A percentile compares a stretch with the other conserved stretches of the same genome.
Conservation (phyloP, 805 yeast genomes). For the Metschnikowia proteae region DNA sequence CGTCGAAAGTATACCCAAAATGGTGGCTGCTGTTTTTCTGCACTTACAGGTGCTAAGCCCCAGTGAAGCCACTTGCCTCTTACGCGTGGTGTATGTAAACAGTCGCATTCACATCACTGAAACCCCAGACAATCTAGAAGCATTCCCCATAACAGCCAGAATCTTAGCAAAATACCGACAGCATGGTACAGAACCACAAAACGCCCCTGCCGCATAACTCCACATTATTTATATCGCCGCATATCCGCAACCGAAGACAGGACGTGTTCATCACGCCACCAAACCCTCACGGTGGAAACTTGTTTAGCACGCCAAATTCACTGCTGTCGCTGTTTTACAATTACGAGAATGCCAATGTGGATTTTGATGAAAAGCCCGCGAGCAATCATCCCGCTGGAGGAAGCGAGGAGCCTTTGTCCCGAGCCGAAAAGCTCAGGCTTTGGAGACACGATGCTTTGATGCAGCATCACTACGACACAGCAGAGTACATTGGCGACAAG, state of each 20-base stretch:
- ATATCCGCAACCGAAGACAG: constrained; percentile 39
- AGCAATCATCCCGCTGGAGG: background rate
- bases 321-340: constrained; percentile 39
- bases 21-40: too few relatives aligned
- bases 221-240: constrained; percentile 69
- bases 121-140: constrained; percentile 1
- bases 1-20: too few relatives aligned
- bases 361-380: constrained; percentile 8
- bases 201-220: constrained; percentile 62
- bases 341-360: constrained; percentile 19
- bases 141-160: background rate
- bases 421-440: constrained; percentile 77
- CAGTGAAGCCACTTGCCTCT: background rate
- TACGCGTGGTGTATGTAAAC: constrained; percentile 5
- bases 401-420: constrained; percentile 51
- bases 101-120: constrained; percentile 1
- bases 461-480: constrained; percentile 89
- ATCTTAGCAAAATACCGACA: background rate
- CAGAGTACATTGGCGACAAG: constrained; percentile 89
- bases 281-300: constrained; percentile 38
- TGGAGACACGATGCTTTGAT: constrained; percentile 93
- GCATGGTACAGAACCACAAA: constrained; percentile 22
- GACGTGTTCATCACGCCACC: constrained; percentile 48
- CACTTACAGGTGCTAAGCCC: too few relatives aligned
- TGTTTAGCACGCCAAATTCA: constrained; percentile 42